Evolutionary conservation across 345 rosid genomes (phyloP).

Genomic region (Hibiscus trionum): DNA sequence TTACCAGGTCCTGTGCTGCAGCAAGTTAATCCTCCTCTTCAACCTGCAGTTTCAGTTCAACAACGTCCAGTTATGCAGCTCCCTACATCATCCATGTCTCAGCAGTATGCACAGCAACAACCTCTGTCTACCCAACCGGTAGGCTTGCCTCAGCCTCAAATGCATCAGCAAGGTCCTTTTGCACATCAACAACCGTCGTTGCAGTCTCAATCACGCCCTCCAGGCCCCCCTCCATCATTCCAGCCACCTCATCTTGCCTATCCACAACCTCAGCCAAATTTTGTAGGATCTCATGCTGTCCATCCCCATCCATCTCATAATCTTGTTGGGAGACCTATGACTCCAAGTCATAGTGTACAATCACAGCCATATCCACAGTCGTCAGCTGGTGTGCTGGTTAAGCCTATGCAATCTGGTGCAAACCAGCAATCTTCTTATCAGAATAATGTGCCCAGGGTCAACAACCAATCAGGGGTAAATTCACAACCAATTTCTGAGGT

Average conservation of each 20-base stretch:
- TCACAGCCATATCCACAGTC: too few relatives aligned
- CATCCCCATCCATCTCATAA: slow-evolving; percentile 30
- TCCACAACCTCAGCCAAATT: slow-evolving; percentile 37
- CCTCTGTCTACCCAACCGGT: slow-evolving; percentile 37
- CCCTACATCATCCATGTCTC: slow-evolving; percentile 34
- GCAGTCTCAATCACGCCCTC: slow-evolving; percentile 38
- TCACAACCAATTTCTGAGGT: slow-evolving; percentile 22
- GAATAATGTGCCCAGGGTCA: slow-evolving; percentile 17
- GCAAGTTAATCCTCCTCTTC: slow-evolving; percentile 30
- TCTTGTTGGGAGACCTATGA: neutral
- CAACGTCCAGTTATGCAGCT: slow-evolving; percentile 34
- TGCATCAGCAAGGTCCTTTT: slow-evolving; percentile 30
- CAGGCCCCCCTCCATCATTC: slow-evolving; percentile 21
- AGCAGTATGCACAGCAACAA: slow-evolving; percentile 38
- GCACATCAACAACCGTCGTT: slow-evolving; percentile 33
- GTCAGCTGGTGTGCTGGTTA: too few relatives aligned
- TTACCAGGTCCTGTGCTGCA: slow-evolving; percentile 31
- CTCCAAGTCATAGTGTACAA: too few relatives aligned
- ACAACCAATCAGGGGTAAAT: slow-evolving; percentile 23
- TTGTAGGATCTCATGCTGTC: slow-evolving; percentile 16
- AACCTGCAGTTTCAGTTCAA: slow-evolving; percentile 33
- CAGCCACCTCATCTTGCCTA: slow-evolving; percentile 27
- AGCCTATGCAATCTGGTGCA: slow-evolving; percentile 18
- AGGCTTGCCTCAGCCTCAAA: slow-evolving; percentile 31
- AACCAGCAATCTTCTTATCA: slow-evolving; percentile 26